These are phyloP conservation scores for Salix purpurea DNA, from an alignment of 345 rosid genomes.

Conservation along the genomic window DNA sequence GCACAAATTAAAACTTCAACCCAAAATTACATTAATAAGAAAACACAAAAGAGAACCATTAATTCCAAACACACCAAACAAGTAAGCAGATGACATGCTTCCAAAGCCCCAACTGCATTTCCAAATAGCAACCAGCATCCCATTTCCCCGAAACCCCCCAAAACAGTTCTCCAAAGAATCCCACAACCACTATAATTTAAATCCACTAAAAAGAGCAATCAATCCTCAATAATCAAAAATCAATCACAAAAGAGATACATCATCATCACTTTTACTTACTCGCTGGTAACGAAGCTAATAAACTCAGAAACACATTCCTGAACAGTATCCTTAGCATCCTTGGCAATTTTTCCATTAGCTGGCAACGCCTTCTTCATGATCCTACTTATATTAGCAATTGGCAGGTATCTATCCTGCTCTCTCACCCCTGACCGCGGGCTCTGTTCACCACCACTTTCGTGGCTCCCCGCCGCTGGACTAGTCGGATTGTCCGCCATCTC, in stretches of 20 bases:
- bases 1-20: background rate
- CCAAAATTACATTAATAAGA: background rate
- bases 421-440: conserved; percentile 53
- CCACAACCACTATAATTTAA: background rate
- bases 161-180: background rate
- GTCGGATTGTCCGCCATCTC: conserved; percentile 57
- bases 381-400: conserved; percentile 63
- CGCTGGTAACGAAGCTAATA: conserved; percentile 67
- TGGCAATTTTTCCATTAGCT: conserved; percentile 57
- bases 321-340: conserved; percentile 64
- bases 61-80: background rate
- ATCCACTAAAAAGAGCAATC: background rate
- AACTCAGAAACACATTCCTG: conserved; percentile 75
- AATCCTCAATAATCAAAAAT: background rate
- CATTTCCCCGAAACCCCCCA: background rate
- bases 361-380: conserved; percentile 72
- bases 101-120: background rate
- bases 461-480: conserved; percentile 61
- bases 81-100: background rate
- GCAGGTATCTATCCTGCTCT: conserved; percentile 61
- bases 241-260: background rate
- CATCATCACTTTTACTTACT: conserved; percentile 26
- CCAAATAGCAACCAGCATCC: background rate
- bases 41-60: background rate
- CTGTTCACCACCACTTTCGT: conserved; percentile 58